Base-by-base conservation (phyloP, 2,329 filamentous ascomycete species). In the Cytospora chrysosperma region DNA sequence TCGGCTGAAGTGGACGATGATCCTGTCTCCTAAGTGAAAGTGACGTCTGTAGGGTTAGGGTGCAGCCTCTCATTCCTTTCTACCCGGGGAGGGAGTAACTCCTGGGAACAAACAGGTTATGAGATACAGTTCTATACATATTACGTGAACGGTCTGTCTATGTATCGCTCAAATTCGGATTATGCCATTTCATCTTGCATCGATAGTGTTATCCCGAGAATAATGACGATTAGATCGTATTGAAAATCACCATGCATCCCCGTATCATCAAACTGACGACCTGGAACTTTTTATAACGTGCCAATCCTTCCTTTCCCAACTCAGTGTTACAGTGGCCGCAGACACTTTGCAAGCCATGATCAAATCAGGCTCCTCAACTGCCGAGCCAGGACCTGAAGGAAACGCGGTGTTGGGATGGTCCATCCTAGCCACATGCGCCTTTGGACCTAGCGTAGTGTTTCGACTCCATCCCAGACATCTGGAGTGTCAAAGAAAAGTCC, bases 11-110 rank as follows among this genome's bases (percentile, higher is more conserved):
- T n/a, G n/a, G n/a, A n/a, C n/a, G n/a, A n/a, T 30, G 28, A 30
- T 30, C 28, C 9, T 30, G 28, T 30, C 28, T 30, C 28, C 28
- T 34, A 34, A 10, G 30, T n/a, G n/a, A 24, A 27, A 15, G 27
- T 13, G 34, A 52, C 52, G 12, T 15, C 27, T 26, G 50, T 19
- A 60, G 58, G 58, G 58, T 60, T 54, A 34, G 58, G 58, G 50
- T 60, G 27, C 13, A 32, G 34, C 8, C 21, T 2, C 21, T 7
- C 13, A 19, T 4, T 19, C 13, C 34, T 17, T 4, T 19, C 34
- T 17, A 34, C 8, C 32, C 32, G 32, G 32, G 13, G 17, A 15
- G 13, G 34, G 34, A 3, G 34, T 9, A 30, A 19, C 30, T 12
- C 30, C 28, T 34, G 32, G 10, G 32, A 15, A 37, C 4, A 8